These are phyloP conservation scores for Sporothrix schenckii DNA, from an alignment of 2,329 filamentous ascomycete species.

Conservation along the genomic window DNA sequence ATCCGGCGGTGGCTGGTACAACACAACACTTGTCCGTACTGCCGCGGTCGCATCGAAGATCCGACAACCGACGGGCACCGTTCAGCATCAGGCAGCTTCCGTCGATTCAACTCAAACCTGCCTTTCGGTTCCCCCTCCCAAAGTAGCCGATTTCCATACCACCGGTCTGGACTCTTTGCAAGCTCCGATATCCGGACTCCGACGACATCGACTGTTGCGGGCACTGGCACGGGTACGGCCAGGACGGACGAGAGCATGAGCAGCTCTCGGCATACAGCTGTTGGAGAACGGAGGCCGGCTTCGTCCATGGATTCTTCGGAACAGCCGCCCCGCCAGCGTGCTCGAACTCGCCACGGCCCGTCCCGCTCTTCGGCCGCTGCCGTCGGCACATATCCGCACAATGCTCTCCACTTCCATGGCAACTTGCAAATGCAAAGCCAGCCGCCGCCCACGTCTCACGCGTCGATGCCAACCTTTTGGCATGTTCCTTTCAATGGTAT, in stretches of 20 bases:
- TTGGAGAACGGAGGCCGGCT: conserved; percentile 38
- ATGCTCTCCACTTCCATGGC: background rate
- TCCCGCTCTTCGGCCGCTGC: background rate
- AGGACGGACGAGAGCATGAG: background rate
- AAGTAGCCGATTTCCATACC: background rate
- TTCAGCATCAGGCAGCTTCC: no score
- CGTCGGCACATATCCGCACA: background rate
- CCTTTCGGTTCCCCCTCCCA: no score
- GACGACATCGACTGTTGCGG: background rate
- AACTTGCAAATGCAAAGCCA: background rate
- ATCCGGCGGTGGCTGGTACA: conserved; percentile 68
- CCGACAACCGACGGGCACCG: no score
- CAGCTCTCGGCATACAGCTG: conserved; percentile 29
- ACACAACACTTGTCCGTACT: conserved; percentile 66
- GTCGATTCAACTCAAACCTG: no score
- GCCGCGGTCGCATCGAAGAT: conserved; percentile 46
- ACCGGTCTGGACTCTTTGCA: background rate
- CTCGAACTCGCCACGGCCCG: background rate
- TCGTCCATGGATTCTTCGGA: conserved; percentile 35
- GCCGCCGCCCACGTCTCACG: background rate
- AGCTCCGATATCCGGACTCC: background rate
- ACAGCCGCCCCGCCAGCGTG: conserved; percentile 36
- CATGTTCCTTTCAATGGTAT: no score
- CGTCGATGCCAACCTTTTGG: background rate
- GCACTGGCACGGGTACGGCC: background rate